A percentile compares a stretch with the other conserved stretches of the same genome.
These are phyloP conservation scores for Aechmea fasciata DNA, from an alignment of 176 grass and related monocot species.

Conservation along the genomic window DNA sequence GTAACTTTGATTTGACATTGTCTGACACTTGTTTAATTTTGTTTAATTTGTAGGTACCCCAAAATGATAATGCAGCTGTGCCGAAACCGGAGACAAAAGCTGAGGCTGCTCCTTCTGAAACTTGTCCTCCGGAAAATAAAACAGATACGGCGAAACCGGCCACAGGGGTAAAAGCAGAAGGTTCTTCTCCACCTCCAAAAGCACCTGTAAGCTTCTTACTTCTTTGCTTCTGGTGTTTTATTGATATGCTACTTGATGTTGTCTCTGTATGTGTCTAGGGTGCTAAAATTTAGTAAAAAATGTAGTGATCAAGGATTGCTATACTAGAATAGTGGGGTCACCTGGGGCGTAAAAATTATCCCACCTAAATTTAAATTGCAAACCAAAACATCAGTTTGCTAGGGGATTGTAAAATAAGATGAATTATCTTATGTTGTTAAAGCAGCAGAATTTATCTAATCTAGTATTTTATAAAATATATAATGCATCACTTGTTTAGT, in stretches of 20 bases:
- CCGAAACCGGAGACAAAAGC: slow-evolving; percentile 61
- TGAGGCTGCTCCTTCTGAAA: slow-evolving; percentile 26
- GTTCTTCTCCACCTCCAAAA: slow-evolving; percentile 37
- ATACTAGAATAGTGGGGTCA: too few relatives aligned
- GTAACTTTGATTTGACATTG: neutral
- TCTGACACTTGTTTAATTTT: neutral
- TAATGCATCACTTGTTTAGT: too few relatives aligned
- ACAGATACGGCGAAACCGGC: slow-evolving; percentile 40
- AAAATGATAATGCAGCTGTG: slow-evolving; percentile 26
- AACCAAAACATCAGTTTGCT: too few relatives aligned
- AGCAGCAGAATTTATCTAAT: too few relatives aligned
- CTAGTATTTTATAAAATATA: too few relatives aligned
- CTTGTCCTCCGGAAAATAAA: slow-evolving; percentile 40
- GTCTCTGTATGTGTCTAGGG: neutral
- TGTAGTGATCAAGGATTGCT: too few relatives aligned
- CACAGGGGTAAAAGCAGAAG: slow-evolving; percentile 42
- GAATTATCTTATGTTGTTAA: too few relatives aligned
- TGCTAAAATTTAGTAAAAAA: too few relatives aligned
- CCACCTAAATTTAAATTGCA: too few relatives aligned
- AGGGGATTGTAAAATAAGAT: too few relatives aligned
- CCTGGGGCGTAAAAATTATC: too few relatives aligned
- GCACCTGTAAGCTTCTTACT: slow-evolving; percentile 29
- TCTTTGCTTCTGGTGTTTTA: neutral
- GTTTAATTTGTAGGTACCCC: slow-evolving; percentile 32
- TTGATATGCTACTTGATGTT: neutral